Evolutionary conservation across 2,329 filamentous ascomycete genomes (phyloP), one percentile per base, ranked within the genome.

Genomic region (Colletotrichum sp.): DNA sequence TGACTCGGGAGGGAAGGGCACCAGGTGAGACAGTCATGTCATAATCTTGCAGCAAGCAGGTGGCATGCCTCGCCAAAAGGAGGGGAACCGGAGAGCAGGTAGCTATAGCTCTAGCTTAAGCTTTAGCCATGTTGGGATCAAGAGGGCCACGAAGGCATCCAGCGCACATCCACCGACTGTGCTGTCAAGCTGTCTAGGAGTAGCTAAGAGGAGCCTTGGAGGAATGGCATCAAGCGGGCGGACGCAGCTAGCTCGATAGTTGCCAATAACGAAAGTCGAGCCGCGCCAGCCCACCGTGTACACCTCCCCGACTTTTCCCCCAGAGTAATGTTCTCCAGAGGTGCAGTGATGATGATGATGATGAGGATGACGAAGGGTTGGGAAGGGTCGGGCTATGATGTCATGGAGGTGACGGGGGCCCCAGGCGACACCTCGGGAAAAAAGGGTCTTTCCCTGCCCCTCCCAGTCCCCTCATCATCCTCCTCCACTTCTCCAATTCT

Each of bases 21-120:
- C 16, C 15, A 43, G 62, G 55, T 73, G 71, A 73, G 68, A 74
- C 72, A 74, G 68, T 64, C 72, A 74, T 72, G 72, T 72, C 72
- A 74, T 74, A 72, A 71, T 74, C 57, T 65, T 58, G 55, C 63
- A 62, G 61, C 18, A 31, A 36, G 59, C 54, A 64, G 66, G 21
- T 70, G 66, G 34, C 33, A 63, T 55, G 68, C 57, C 65, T 63
- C 70, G 47, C 55, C 70, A 63, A 66, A 36, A 43, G 65, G 33
- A 47, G 43, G 38, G 64, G 47, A 72, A 21, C 31, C 57, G 29
- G 16, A 72, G 65, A 47, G 15, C 55, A 61, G 33, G 47, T 66
- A 73, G 71, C 34, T 59, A 18, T 34, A 33, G 55, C 27, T 47
- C 34, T 29, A 61, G 34, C 54, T 65, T 55, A 54, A 66, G 67